Evolutionary conservation across 495 filamentous ascomycete species (phyloP).

Genomic region (Recurvomyces mirabilis): DNA sequence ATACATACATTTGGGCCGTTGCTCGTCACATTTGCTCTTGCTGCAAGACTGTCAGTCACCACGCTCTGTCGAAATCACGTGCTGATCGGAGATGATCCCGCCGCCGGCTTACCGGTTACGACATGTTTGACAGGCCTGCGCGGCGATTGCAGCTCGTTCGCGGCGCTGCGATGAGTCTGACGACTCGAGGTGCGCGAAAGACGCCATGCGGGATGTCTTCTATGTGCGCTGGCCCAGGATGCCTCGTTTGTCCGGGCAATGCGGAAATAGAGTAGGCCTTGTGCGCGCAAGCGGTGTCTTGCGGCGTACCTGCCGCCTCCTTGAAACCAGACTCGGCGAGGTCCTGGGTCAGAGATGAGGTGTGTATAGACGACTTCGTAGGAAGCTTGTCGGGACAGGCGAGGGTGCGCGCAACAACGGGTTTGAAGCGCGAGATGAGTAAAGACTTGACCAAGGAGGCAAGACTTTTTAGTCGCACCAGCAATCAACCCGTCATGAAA

Average conservation of each 20-base stretch:
- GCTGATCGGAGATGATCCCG: no score
- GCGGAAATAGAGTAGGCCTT: background rate
- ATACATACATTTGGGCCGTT: constrained; percentile 24
- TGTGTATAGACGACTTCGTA: no score
- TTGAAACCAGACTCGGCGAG: no score
- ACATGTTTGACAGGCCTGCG: constrained; percentile 30
- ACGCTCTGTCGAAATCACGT: background rate
- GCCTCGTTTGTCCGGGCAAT: no score
- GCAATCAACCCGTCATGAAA: no score
- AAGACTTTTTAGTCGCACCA: no score
- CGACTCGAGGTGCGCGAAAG: background rate
- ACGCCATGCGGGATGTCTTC: background rate
- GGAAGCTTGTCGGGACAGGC: background rate
- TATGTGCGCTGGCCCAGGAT: no score
- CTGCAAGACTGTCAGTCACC: constrained; percentile 5
- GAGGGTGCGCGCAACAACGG: background rate
- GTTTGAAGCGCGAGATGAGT: background rate
- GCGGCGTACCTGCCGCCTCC: constrained; percentile 7
- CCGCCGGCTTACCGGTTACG: constrained; percentile 15
- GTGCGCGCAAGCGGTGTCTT: background rate
- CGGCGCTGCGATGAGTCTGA: constrained; percentile 14
- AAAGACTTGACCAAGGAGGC: background rate
- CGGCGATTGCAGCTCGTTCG: constrained; percentile 27
- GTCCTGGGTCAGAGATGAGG: no score
- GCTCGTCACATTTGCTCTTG: constrained; percentile 30